Percentiles rank a stretch among this genome's conserved stretches.
These are phyloP conservation scores for Citrullus colocynthis DNA, from an alignment of 306 rosid species.

Conservation along the genomic window DNA sequence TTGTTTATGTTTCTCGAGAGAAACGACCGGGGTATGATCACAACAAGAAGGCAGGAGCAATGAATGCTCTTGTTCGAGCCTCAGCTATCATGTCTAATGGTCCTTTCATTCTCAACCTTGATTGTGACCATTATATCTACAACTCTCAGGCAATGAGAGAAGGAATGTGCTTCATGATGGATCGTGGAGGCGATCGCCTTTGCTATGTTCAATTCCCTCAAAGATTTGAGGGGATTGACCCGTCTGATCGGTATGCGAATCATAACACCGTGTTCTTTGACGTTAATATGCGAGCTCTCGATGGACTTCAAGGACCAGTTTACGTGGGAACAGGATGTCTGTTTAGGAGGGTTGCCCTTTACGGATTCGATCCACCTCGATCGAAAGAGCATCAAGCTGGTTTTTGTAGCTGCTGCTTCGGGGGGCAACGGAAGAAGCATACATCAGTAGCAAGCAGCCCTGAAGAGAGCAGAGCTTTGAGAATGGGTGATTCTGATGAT, in stretches of 20 bases:
- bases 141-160: constrained; percentile 92
- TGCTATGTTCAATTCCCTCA: constrained; percentile 98
- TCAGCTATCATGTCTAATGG: constrained; percentile 93
- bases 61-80: constrained; percentile 91
- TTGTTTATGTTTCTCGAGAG: constrained; percentile 90
- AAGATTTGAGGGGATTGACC: constrained; percentile 95
- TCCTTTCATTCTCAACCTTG: constrained; percentile 86
- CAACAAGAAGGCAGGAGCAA: constrained; percentile 94
- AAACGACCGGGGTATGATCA: constrained; percentile 96
- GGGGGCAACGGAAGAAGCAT: constrained; percentile 39
- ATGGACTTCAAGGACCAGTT: constrained; percentile 94
- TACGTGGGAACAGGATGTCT: constrained; percentile 97
- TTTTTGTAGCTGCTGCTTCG: constrained; percentile 66
- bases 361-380: constrained; percentile 93
- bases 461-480: constrained; percentile 67
- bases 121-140: constrained; percentile 82
- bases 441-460: constrained; percentile 31
- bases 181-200: constrained; percentile 90
- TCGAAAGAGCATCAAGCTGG: constrained; percentile 55
- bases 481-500: constrained; percentile 82
- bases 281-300: constrained; percentile 96
- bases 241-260: constrained; percentile 93
- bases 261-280: constrained; percentile 97
- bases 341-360: constrained; percentile 77
- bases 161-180: constrained; percentile 99